Evolutionary conservation across 2,329 filamentous ascomycete species (phyloP), one percentile per base, ranked within the genome.

Genomic region (Trichoderma endophyticum): DNA sequence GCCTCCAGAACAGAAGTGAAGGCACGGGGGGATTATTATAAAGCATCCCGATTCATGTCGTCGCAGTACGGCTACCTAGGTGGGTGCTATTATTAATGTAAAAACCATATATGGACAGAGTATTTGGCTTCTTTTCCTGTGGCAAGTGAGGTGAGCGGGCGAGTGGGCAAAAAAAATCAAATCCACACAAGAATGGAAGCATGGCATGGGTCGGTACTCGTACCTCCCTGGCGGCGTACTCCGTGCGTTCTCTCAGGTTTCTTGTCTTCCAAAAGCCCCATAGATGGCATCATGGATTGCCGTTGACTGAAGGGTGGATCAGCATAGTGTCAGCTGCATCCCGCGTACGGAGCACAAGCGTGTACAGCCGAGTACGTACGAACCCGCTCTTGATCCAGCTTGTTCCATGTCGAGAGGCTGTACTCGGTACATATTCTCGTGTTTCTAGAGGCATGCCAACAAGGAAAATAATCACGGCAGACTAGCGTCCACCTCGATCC

Each of bases 401-500:
- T 24, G 21, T 54, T 54, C n/a, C 48, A 24, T 14, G 48, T 54
- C 48, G n/a, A 54, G 48, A 24, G 7, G 21, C 48, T 54, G 48
- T 54, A 36, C 34, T 36, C 34, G 1, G 14, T 36, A 36, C 34
- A 36, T 36, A 54, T 54, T 54, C 48, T 54, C 48, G 48, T 54
- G 48, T 60, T 18, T 60, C 24, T 56, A 48, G 56, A 30, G 32
- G n/a, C 36, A 36, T 60, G 54, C 26, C 34, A 32, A 39, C 34
- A 26, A 26, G 39, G 30, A 51, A 51, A 36, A 39, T 39, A 43
- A 70, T 62, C 39, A n/a, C 67, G 56, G 39, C 57, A 34, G 24
- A 28, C 57, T 70, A 62, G 67, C 57, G 67, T 21, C 36, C 67
- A 54, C 30, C 67, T 54, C 43, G 67, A 70, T 70, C 67, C 67